Base-by-base conservation (phyloP, 2,329 filamentous ascomycete genomes). In the Orbilia ellipsospora region DNA sequence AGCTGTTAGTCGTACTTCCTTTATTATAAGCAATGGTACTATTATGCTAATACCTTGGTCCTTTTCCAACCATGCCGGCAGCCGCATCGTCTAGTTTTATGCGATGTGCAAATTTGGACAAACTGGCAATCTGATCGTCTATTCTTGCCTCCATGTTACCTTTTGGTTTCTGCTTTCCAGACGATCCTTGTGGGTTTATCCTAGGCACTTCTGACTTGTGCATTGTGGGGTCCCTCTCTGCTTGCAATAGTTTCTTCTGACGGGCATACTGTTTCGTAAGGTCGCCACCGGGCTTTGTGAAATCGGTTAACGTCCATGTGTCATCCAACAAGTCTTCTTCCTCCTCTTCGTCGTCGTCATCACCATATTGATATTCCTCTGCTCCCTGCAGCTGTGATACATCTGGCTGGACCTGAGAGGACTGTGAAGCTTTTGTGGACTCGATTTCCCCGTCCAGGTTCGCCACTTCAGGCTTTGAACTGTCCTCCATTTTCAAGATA, bases 261-360 rank as follows among this genome's bases (percentile, higher is more conserved):
- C 93, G 90, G 82, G 97, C 97, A 85, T 95, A 95, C 6, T 90
- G 89, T 83, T 96, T 95, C 44, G 92, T 93, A 68, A 93, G 87
- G 82, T 96, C 92, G 45, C 87, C 82, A n/a, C 83, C 81, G 13
- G 64, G n/a, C 10, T 48, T 42, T 0, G 85, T 81, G 2, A 82
- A 83, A 42, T 82, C 82, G 68, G 86, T 81, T 7, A 86, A 79
- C 7, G 82, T 82, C 15, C 82, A 82, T 67, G 88, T 86, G 4
- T 84, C 84, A 1, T 83, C 82, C n/a, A 82, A 82, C 66, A 86
- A 77, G 4, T 83, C 83, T 12, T 81, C 78, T 12, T 82, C 81
- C 1, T 81, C 15, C 84, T 80, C 80, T 83, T 83, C 4, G 83
- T 83, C 13, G 13, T 48, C 13, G 18, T 23, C 48, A 82, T 82